Percentiles rank a stretch among this genome's conserved stretches.
Conservation (phyloP, 2,329 filamentous ascomycete genomes). For the Cryphonectria carpinicola region DNA sequence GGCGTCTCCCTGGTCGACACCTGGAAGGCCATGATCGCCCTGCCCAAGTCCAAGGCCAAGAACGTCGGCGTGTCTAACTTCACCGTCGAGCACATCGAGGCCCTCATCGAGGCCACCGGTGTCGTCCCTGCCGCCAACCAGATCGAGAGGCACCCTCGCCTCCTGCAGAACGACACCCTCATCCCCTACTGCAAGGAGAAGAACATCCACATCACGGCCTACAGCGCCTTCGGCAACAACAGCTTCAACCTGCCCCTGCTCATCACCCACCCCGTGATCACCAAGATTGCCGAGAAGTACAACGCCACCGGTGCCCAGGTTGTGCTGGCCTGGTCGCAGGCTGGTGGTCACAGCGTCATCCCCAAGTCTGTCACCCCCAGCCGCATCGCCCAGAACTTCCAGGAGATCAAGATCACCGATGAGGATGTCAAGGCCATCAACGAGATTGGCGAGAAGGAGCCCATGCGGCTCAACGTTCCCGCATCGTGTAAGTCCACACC, state of each 20-base stretch:
- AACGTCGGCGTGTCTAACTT: conserved; percentile 79
- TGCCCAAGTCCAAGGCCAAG: conserved; percentile 63
- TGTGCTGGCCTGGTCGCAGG: conserved; percentile 61
- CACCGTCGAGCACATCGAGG: conserved; percentile 61
- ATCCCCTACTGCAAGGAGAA: conserved; percentile 64
- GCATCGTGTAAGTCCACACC: conserved; percentile 42
- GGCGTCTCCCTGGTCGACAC: conserved; percentile 47
- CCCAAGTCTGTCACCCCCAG: conserved; percentile 73
- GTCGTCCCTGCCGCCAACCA: conserved; percentile 68
- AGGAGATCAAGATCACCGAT: conserved; percentile 64
- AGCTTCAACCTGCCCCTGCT: conserved; percentile 51
- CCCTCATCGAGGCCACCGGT: conserved; percentile 59
- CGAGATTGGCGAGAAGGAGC: conserved; percentile 58
- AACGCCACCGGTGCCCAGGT: conserved; percentile 48
- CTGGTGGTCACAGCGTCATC: conserved; percentile 70
- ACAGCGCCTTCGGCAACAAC: conserved; percentile 61
- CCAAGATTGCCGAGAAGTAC: conserved; percentile 59
- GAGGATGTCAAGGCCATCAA: conserved; percentile 64
- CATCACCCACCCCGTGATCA: conserved; percentile 59
- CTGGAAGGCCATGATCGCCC: conserved; percentile 46
- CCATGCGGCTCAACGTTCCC: conserved; percentile 51
- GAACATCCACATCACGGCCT: conserved; percentile 68
- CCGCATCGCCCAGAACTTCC: conserved; percentile 72
- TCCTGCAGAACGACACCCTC: conserved; percentile 60
- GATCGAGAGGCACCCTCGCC: conserved; percentile 68